Conservation (phyloP, 768 basidiomycete genomes). For the Pulveroboletus ravenelii region DNA sequence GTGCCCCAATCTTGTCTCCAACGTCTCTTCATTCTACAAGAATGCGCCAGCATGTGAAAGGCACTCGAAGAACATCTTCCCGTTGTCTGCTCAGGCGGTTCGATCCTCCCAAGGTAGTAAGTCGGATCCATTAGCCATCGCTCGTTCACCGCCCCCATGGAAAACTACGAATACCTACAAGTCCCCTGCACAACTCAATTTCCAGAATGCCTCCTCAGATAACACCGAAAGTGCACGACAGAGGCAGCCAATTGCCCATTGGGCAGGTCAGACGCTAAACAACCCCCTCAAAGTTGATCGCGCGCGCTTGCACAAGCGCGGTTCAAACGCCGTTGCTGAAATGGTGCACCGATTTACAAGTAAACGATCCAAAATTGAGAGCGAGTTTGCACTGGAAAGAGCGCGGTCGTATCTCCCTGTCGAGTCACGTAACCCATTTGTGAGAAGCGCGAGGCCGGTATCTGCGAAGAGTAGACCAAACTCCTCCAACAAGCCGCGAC, state of each 20-base stretch:
- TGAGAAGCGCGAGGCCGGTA: constrained; percentile 10
- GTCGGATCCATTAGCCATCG: constrained; percentile 24
- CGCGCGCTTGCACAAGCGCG: constrained; percentile 24
- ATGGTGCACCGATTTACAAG: constrained; percentile 19
- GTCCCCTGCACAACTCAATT: background rate
- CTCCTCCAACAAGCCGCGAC: background rate
- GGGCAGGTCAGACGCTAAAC: constrained; percentile 4
- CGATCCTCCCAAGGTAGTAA: constrained; percentile 8
- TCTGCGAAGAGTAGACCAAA: constrained; percentile 13
- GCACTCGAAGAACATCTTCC: constrained; percentile 8
- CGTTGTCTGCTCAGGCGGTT: constrained; percentile 18
- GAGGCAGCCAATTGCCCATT: background rate
- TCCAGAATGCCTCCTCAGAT: background rate
- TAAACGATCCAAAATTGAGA: constrained; percentile 21
- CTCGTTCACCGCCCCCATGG: constrained; percentile 28
- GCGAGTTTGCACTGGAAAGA: constrained; percentile 18
- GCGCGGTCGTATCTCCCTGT: background rate
- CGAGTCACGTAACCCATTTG: constrained; percentile 23
- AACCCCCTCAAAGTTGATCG: constrained; percentile 18
- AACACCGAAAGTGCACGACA: background rate
- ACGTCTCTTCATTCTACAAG: constrained; percentile 19
- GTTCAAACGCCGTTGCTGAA: constrained; percentile 16
- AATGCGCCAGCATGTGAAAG: background rate
- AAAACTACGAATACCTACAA: constrained; percentile 3
- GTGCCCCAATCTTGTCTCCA: background rate